These are phyloP conservation scores for Trichoderma sp. DNA, from an alignment of 2,329 filamentous ascomycete genomes.

Conservation along the genomic window DNA sequence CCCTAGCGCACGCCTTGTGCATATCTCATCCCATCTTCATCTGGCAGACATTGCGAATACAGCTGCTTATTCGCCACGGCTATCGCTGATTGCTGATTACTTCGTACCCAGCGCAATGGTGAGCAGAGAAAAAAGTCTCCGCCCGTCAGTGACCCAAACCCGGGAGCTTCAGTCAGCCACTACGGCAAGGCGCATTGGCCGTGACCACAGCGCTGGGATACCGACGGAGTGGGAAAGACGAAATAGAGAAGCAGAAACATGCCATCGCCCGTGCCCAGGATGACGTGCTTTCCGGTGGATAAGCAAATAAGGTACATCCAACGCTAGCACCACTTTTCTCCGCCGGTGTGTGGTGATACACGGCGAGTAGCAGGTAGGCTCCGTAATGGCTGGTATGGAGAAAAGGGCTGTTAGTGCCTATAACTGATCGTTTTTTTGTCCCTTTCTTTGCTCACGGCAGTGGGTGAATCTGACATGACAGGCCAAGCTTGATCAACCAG, in stretches of 20 bases:
- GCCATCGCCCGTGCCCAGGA: neutral
- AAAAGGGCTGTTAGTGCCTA: neutral
- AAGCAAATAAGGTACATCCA: neutral
- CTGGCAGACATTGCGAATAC: neutral
- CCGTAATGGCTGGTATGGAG: neutral
- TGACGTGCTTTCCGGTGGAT: constrained; percentile 17
- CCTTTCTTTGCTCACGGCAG: neutral
- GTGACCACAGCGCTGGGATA: constrained; percentile 9
- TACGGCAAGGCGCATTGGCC: constrained; percentile 14
- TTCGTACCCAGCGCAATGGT: neutral
- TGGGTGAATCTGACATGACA: constrained; percentile 5
- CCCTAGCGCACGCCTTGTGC: neutral
- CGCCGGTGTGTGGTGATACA: neutral
- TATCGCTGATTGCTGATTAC: neutral
- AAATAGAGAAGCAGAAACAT: neutral
- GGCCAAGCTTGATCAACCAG: neutral
- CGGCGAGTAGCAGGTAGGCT: neutral
- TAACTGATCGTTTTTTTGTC: neutral
- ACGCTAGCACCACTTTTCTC: neutral
- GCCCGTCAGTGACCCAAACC: neutral
- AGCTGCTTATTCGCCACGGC: constrained; percentile 2
- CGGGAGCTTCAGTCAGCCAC: neutral
- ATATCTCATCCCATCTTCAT: neutral
- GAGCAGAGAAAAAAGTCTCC: neutral
- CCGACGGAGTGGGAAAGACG: neutral